A percentile compares a stretch with the other conserved stretches of the same genome.
Evolutionary conservation across 805 yeast genomes (phyloP).

Genomic region (Sugiyamaella americana): DNA sequence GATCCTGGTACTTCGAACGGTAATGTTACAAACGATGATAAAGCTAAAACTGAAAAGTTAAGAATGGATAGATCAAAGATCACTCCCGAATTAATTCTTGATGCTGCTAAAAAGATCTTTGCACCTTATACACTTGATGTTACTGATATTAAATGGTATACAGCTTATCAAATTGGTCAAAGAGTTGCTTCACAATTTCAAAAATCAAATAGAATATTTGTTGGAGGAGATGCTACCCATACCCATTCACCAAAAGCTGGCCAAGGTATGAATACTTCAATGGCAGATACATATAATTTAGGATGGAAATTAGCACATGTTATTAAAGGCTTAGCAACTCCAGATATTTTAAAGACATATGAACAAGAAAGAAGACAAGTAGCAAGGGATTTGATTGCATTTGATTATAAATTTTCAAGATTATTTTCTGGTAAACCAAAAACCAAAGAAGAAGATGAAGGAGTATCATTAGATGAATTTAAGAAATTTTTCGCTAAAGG

Average conservation of each 20-base stretch:
- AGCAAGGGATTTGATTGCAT: constrained; percentile 31
- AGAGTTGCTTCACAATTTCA: constrained; percentile 29
- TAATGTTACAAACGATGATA: neutral
- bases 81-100: constrained; percentile 31
- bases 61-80: constrained; percentile 31
- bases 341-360: constrained; percentile 27
- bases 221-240: constrained; percentile 32
- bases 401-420: constrained; percentile 30
- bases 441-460: constrained; percentile 20
- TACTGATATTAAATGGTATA: constrained; percentile 29
- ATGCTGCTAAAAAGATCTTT: constrained; percentile 23
- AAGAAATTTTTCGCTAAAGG: constrained; percentile 27
- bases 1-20: constrained; percentile 8
- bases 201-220: constrained; percentile 26
- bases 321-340: constrained; percentile 26
- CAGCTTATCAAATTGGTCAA: constrained; percentile 34
- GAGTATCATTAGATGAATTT: constrained; percentile 29
- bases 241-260: constrained; percentile 35
- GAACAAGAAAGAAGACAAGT: constrained; percentile 30
- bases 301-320: constrained; percentile 34
- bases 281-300: constrained; percentile 29
- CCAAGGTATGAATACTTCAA: constrained; percentile 33
- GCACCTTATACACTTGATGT: constrained; percentile 25
- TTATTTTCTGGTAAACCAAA: constrained; percentile 31
- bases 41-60: constrained; percentile 1